Base-by-base conservation (phyloP, 164 flowering plant species). In the Piper betle region DNA sequence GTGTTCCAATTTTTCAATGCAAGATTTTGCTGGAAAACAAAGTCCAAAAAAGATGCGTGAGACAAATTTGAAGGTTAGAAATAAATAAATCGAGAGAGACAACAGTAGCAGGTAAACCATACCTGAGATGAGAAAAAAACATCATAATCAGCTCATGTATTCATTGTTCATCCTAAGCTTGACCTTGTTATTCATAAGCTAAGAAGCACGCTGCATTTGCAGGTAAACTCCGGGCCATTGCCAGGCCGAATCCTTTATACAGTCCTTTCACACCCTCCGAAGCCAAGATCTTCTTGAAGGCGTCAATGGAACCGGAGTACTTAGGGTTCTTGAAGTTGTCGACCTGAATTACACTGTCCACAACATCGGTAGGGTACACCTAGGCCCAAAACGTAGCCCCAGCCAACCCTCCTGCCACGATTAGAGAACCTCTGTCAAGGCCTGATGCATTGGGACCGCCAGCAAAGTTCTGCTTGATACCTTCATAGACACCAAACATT, bases 171-270 rank as follows among this genome's bases (percentile, higher is more conserved):
- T 16, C 96, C 91, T 62, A 93, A 70, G 73, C 84, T 78, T 53
- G 99, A 84, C 66, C 86, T 82, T 40, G 96, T 83, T 55, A 93
- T 68, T 93, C 99, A 73, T 86, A 90, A 7, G 87, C 97, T 81
- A 93, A 77, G 83, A 93, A 93, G 75, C 99, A 93, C 1, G 97
- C 97, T 18, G 97, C 97, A 77, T 93, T 93, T 20, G 99, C 99
- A 2, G 99, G 97, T 33, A 93, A 78, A 65, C 98, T 93, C 53
- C 97, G 75, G 3, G 79, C 90, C 98, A 93, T 90, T 56, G 98
- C 97, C n/a, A 97, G 97, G 39, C 92, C 94, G 46, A 93, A 93
- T 4, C 98, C 98, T 75, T 78, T 93, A 68, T 90, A 93, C 33
- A 93, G 74, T 18, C 97, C 99, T 68, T 84, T 82, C 0, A 84